phyloP scores from a whole-genome alignment of 176 grass and related monocot genomes.

The Ensete ventricosum region DNA sequence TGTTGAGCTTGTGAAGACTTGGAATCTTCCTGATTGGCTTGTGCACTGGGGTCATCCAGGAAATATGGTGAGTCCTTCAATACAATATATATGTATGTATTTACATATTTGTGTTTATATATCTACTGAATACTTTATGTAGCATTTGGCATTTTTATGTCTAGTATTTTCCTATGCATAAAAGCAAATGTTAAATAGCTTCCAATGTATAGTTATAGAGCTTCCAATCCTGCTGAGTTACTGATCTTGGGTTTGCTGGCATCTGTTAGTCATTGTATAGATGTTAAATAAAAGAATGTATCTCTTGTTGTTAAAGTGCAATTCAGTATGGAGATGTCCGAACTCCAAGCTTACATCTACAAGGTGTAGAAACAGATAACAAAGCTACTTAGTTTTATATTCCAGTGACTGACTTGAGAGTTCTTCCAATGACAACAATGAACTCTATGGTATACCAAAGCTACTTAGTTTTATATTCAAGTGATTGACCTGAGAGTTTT shows the following conservation, averaged over 20 bases:
- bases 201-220: too few relatives aligned
- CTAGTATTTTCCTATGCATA: too few relatives aligned
- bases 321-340: too few relatives aligned
- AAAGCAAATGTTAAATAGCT: too few relatives aligned
- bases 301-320: too few relatives aligned
- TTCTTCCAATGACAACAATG: neutral
- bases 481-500: neutral
- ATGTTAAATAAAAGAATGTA: too few relatives aligned
- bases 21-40: slow-evolving; percentile 60
- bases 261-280: too few relatives aligned
- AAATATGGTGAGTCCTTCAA: slow-evolving; percentile 60
- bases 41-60: slow-evolving; percentile 96
- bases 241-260: too few relatives aligned
- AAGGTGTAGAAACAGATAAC: neutral
- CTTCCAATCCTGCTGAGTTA: too few relatives aligned
- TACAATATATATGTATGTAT: neutral
- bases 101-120: neutral
- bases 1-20: slow-evolving; percentile 74
- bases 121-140: too few relatives aligned
- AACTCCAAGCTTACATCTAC: too few relatives aligned
- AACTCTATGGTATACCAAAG: neutral
- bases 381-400: neutral
- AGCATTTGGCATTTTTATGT: neutral
- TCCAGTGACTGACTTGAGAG: neutral
- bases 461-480: neutral